A percentile compares a stretch with the other conserved stretches of the same genome.
Evolutionary conservation across 768 basidiomycete species (phyloP).

Genomic region (Paxillus rubicundulus): DNA sequence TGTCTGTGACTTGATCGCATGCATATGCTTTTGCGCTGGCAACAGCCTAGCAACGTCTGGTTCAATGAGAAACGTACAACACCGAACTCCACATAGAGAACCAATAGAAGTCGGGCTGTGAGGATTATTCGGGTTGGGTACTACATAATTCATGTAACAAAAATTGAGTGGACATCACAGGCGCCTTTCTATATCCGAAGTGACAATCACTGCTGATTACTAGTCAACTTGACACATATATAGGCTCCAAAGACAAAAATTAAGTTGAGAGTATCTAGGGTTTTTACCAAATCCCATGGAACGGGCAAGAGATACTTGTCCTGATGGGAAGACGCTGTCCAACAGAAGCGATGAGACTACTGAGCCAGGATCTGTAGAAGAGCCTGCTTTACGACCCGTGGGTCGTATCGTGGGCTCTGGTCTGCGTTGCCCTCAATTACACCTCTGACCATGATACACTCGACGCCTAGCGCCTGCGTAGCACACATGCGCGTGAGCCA

Average conservation of each 20-base stretch:
- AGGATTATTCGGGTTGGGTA: too few relatives aligned
- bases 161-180: too few relatives aligned
- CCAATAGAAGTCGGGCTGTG: too few relatives aligned
- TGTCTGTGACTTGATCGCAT: neutral
- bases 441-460: constrained; percentile 49
- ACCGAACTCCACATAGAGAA: too few relatives aligned
- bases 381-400: constrained; percentile 42
- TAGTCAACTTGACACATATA: too few relatives aligned
- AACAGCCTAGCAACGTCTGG: too few relatives aligned
- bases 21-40: neutral
- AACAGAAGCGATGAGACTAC: neutral
- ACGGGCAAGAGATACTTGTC: neutral
- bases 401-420: constrained; percentile 42
- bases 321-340: neutral
- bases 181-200: too few relatives aligned
- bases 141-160: too few relatives aligned
- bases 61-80: neutral
- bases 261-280: neutral
- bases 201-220: too few relatives aligned
- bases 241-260: neutral
- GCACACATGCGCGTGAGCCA: constrained; percentile 1
- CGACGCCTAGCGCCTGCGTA: constrained; percentile 55
- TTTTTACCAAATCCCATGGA: neutral
- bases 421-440: constrained; percentile 15
- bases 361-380: constrained; percentile 34